phyloP scores from a whole-genome alignment of 306 rosid genomes.

The Purshia tridentata region DNA sequence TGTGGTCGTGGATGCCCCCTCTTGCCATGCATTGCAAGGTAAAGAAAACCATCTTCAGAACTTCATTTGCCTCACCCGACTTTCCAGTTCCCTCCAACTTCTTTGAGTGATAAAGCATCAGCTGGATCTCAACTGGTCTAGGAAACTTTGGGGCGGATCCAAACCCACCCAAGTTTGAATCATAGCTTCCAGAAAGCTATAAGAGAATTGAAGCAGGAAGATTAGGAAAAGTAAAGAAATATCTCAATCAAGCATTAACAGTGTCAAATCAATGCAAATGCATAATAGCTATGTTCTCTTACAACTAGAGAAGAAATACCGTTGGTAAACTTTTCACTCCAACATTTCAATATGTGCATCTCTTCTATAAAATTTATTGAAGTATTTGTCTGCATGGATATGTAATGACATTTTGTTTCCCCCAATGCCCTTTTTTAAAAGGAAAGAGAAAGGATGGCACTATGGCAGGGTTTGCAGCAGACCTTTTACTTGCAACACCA shows the following conservation, averaged over 20 bases:
- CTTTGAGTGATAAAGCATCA: slow-evolving; percentile 78
- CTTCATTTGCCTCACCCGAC: slow-evolving; percentile 45
- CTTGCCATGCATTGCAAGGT: slow-evolving; percentile 88
- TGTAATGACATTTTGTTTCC: background rate
- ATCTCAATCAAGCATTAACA: slow-evolving; percentile 19
- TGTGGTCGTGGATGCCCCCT: slow-evolving; percentile 89
- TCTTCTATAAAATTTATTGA: background rate
- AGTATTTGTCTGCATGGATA: background rate
- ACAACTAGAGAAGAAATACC: background rate
- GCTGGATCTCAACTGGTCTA: slow-evolving; percentile 87
- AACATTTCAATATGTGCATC: background rate
- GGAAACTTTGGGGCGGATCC: slow-evolving; percentile 97
- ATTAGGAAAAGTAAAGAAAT: slow-evolving; percentile 14
- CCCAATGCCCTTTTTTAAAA: background rate
- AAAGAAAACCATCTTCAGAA: slow-evolving; percentile 54
- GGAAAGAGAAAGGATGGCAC: background rate
- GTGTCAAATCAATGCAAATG: slow-evolving; percentile 5
- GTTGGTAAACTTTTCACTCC: background rate
- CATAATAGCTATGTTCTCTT: background rate
- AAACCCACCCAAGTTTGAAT: slow-evolving; percentile 81
- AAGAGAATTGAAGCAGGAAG: slow-evolving; percentile 28
- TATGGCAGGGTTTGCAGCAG: background rate
- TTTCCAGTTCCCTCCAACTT: slow-evolving; percentile 64
- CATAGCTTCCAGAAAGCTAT: slow-evolving; percentile 79
- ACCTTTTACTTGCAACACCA: background rate